These are phyloP conservation scores for Peltaster fructicola DNA, from an alignment of 2,329 filamentous ascomycete genomes.

Conservation along the genomic window DNA sequence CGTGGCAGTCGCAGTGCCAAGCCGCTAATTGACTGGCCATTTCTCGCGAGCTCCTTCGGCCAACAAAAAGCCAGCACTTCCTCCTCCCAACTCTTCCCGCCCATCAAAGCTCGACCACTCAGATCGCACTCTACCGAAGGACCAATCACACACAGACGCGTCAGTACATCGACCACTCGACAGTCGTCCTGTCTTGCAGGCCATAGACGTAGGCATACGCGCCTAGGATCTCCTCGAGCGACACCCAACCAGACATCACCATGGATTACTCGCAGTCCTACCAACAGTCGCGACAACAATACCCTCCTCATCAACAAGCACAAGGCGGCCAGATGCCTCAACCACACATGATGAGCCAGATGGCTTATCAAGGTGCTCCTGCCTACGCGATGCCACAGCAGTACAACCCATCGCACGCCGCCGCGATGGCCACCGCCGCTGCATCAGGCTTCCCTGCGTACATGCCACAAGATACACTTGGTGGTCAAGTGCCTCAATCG, in stretches of 20 bases:
- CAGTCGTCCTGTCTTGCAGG: no score
- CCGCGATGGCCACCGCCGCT: slow-evolving; percentile 71
- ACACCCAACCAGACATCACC: slow-evolving; percentile 25
- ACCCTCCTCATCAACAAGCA: slow-evolving; percentile 28
- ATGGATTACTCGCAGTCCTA: slow-evolving; percentile 32
- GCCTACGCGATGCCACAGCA: slow-evolving; percentile 48
- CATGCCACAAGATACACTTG: slow-evolving; percentile 47
- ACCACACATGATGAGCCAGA: slow-evolving; percentile 45
- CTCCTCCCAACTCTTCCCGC: no score
- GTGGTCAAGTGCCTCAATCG: slow-evolving; percentile 43
- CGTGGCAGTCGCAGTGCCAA: no score
- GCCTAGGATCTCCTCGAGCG: no score
- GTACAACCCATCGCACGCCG: slow-evolving; percentile 67
- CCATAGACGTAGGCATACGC: no score
- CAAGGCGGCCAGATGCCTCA: slow-evolving; percentile 42
- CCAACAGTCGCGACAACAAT: slow-evolving; percentile 20
- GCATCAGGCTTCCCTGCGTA: slow-evolving; percentile 66
- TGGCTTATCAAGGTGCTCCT: slow-evolving; percentile 64
- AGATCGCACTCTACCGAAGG: no score
- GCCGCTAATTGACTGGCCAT: no score
- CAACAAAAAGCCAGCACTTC: no score
- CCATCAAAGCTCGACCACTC: no score
- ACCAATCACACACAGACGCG: no score
- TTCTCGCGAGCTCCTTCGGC: no score
- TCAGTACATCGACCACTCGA: no score